A percentile compares a stretch with the other conserved stretches of the same genome.
These are phyloP conservation scores for Neurospora sp. DNA, from an alignment of 495 filamentous ascomycete genomes.

Conservation along the genomic window DNA sequence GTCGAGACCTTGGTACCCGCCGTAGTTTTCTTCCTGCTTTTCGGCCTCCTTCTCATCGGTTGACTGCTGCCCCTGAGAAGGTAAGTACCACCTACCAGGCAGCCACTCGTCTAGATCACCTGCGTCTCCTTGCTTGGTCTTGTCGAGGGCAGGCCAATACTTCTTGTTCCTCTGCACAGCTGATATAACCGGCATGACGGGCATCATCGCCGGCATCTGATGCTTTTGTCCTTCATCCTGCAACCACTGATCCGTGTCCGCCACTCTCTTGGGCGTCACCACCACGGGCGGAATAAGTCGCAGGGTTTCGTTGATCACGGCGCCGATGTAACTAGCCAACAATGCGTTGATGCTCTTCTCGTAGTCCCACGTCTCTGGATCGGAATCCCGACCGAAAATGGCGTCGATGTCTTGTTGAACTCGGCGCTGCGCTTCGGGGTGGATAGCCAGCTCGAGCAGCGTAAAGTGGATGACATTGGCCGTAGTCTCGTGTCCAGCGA, in stretches of 20 bases:
- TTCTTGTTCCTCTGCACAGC: constrained; percentile 51
- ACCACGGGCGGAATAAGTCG: constrained; percentile 52
- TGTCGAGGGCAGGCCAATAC: constrained; percentile 43
- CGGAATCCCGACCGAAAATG: constrained; percentile 35
- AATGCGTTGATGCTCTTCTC: constrained; percentile 46
- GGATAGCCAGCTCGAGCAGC: constrained; percentile 49
- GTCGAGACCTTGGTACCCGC: constrained; percentile 44
- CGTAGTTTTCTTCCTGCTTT: constrained; percentile 41
- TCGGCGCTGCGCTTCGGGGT: constrained; percentile 43
- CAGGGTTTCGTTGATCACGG: constrained; percentile 58
- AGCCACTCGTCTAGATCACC: constrained; percentile 37
- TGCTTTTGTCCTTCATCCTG: constrained; percentile 30
- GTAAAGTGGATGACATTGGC: constrained; percentile 57
- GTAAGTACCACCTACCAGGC: constrained; percentile 38
- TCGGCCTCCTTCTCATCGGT: constrained; percentile 8
- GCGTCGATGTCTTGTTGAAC: constrained; percentile 54
- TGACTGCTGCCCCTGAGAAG: background rate
- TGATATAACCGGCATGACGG: constrained; percentile 21
- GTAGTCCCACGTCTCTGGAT: constrained; percentile 51
- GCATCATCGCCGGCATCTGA: constrained; percentile 37
- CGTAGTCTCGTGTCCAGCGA: constrained; percentile 66
- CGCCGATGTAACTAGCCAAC: constrained; percentile 51
- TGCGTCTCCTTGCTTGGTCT: constrained; percentile 25
- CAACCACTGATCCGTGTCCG: constrained; percentile 33
- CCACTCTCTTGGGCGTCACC: constrained; percentile 50